These are phyloP conservation scores for Tylopilus vinaceipallidus DNA, from an alignment of 768 basidiomycete species.

Conservation along the genomic window DNA sequence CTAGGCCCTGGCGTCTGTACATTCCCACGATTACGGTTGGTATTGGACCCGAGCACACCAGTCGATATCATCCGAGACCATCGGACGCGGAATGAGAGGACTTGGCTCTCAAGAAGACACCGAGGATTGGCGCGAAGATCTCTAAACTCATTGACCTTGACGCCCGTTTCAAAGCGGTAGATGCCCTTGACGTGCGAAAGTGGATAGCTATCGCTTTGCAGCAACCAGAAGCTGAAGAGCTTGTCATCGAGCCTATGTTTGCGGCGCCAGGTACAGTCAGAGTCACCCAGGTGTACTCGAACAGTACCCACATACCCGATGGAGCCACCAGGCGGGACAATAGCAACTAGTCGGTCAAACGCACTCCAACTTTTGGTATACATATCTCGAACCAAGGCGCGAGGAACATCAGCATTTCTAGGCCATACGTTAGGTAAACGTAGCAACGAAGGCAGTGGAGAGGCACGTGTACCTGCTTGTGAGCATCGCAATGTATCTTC, in stretches of 20 bases:
- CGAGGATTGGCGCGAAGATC: slow-evolving; percentile 88
- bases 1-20: slow-evolving; percentile 31
- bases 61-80: slow-evolving; percentile 73
- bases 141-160: slow-evolving; percentile 86
- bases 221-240: slow-evolving; percentile 85
- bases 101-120: slow-evolving; percentile 79
- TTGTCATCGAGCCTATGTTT: slow-evolving; percentile 79
- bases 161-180: slow-evolving; percentile 83
- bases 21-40: slow-evolving; percentile 31
- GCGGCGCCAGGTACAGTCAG: not conserved
- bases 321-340: slow-evolving; percentile 87
- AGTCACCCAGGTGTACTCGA: not conserved
- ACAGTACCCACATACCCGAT: slow-evolving; percentile 60
- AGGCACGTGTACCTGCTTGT: slow-evolving; percentile 56
- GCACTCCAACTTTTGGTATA: slow-evolving; percentile 94
- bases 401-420: slow-evolving; percentile 83
- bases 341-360: slow-evolving; percentile 83
- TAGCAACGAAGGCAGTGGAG: not conserved
- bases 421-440: slow-evolving; percentile 1
- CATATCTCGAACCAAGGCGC: slow-evolving; percentile 84
- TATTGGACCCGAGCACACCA: slow-evolving; percentile 57
- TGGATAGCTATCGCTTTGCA: slow-evolving; percentile 76
- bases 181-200: slow-evolving; percentile 81
- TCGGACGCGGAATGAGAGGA: slow-evolving; percentile 78
- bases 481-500: slow-evolving; percentile 69